phyloP scores from a whole-genome alignment of 2,329 filamentous ascomycete genomes.

The Pezicula radicicola region DNA sequence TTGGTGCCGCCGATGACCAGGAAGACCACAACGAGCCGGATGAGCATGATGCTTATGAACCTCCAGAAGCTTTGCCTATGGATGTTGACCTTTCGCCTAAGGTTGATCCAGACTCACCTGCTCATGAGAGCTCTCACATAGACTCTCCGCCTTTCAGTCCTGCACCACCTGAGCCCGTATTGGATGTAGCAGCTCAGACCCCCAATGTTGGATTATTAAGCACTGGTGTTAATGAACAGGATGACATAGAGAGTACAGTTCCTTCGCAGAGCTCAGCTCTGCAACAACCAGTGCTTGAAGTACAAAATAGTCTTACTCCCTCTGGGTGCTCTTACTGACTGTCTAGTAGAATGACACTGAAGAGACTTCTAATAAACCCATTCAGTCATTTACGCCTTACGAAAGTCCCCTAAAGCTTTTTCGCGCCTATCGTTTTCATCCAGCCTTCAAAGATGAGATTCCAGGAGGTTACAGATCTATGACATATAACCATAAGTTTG shows the following conservation, averaged over 20 bases:
- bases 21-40: neutral
- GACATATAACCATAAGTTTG: conserved; percentile 91
- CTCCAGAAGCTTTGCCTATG: conserved; percentile 39
- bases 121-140: conserved; percentile 4
- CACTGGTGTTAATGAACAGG: conserved; percentile 21
- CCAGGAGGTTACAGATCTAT: conserved; percentile 79
- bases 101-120: neutral
- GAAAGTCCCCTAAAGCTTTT: conserved; percentile 80
- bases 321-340: conserved; percentile 19
- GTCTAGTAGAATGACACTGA: conserved; percentile 10
- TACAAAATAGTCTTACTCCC: conserved; percentile 16
- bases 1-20: too few species aligned
- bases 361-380: conserved; percentile 4
- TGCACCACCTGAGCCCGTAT: conserved; percentile 29
- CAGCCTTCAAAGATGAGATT: conserved; percentile 66
- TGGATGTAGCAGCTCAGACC: conserved; percentile 16
- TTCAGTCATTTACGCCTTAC: conserved; percentile 56
- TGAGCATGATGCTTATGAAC: conserved; percentile 53
- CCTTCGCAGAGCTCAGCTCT: conserved; percentile 11
- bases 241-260: conserved; percentile 14
- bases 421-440: conserved; percentile 87
- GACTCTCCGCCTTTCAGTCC: conserved; percentile 40
- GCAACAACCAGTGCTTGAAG: conserved; percentile 16
- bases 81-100: conserved; percentile 16
- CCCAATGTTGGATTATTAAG: conserved; percentile 11